Evolutionary conservation across 352 stramenopile species (phyloP).

Genomic region (Globisporangium carolinianum): DNA sequence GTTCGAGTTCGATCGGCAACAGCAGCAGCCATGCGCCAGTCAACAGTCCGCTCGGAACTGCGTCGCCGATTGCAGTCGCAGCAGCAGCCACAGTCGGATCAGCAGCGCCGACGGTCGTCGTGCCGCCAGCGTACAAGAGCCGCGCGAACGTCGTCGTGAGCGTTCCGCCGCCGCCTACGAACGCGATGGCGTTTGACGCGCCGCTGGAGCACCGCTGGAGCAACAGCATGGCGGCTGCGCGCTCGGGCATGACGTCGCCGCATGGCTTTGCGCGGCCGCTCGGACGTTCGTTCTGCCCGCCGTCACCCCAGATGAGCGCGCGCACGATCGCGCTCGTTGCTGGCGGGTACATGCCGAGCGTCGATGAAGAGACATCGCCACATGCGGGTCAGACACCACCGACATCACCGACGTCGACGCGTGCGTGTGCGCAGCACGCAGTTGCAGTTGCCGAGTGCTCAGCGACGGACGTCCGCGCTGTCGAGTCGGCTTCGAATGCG

Average conservation of each 20-base stretch:
- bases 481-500: neutral
- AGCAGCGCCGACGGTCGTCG: constrained; percentile 12
- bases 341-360: constrained; percentile 59
- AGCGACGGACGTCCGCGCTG: constrained; percentile 1
- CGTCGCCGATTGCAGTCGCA: neutral
- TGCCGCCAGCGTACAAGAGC: constrained; percentile 15
- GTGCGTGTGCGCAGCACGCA: constrained; percentile 2
- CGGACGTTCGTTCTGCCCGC: constrained; percentile 21
- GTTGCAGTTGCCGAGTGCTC: neutral
- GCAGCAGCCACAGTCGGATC: neutral
- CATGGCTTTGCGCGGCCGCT: constrained; percentile 20
- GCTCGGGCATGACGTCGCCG: constrained; percentile 13
- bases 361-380: constrained; percentile 63
- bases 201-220: constrained; percentile 28
- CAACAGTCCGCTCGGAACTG: constrained; percentile 8
- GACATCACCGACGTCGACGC: constrained; percentile 22
- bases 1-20: constrained; percentile 7
- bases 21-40: constrained; percentile 2
- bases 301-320: constrained; percentile 39
- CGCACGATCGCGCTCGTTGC: constrained; percentile 16
- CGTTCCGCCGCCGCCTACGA: constrained; percentile 29
- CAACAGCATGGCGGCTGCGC: neutral
- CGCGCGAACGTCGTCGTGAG: constrained; percentile 32
- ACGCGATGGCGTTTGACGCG: constrained; percentile 2
- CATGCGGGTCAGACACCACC: constrained; percentile 42